Evolutionary conservation across 2,329 filamentous ascomycete genomes (phyloP), one percentile per base, ranked within the genome.

Genomic region (Clarireedia sp.): DNA sequence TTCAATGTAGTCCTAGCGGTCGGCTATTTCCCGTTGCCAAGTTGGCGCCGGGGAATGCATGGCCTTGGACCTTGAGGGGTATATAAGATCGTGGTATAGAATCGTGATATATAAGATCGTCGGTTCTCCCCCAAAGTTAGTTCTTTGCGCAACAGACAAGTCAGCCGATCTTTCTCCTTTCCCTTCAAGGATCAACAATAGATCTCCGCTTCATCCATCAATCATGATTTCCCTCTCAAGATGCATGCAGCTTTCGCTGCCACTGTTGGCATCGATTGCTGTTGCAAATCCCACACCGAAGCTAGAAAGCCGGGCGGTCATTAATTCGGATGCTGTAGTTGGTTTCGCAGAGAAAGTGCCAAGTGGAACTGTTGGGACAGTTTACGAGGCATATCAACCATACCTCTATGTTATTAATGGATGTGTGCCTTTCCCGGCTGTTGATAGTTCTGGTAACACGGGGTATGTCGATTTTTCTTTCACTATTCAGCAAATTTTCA

Each of bases 371-470:
- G 64, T 68, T 0, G 80, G 80, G 14, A 64, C 70, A 2, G 65
- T 80, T 23, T 79, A 80, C 60, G 65, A 78, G 43, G 76, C 77
- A 52, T 83, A 80, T 68, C 75, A 83, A 68, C 81, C 80, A 0
- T 74, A 71, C 52, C 71, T 83, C 5, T 62, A 80, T 10, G 76
- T 83, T 5, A 72, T 74, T 17, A 78, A 79, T 61, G 81, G 82
- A 46, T 85, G 82, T 59, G 81, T 84, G 8, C 80, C 81, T 0
- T 85, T 82, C 63, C 81, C 81, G 0, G 81, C 77, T 1, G 81
- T 85, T 1, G 78, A 85, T 59, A 73, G 73, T 0, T 67, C 70
- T 0, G 82, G 82, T 2, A 74, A 85, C 61, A 83, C 78, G 16
- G 72, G 75, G 81, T 83, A 66, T 57, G 72, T 17, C 26, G 10